Evolutionary conservation across 1,139 yeast genomes (phyloP), one percentile per base, ranked within the genome.

Genomic region (Yamadazyma triangularis): DNA sequence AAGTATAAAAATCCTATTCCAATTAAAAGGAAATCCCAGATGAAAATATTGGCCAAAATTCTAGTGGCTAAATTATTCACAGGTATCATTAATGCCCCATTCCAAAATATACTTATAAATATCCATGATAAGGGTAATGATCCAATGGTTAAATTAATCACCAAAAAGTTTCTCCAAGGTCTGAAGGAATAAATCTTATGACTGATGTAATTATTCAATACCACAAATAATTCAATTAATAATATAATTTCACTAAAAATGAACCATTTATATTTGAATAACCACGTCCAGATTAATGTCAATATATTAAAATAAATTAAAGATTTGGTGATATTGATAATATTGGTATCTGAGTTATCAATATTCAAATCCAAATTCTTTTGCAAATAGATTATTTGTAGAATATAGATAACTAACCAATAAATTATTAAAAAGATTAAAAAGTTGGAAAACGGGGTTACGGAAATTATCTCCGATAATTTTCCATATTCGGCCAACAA

Each of bases 41-140:
- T 74, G 40, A 82, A 64, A 15, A 83, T 56, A 54, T 85, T 84
- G 36, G 91, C 84, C 16, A 84, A 42, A 30, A 85, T 60, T 39
- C 93, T 67, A n/a, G 86, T 78, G 21, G 73, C 61, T 19, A 80
- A 55, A 24, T 74, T 64, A 50, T 75, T 79, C 44, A 77, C 69
- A 35, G 62, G 67, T 48, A 77, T 60, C 54, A 76, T 59, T 19
- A 79, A 80, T 3, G 94, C 89, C 23, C 94, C 93, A 48, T 82
- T 82, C 94, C 94, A 84, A 61, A 84, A 80, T 25, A 85, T 53
- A 16, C 77, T 80, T 50, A 77, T 81, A 40, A 82, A 53, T 24
- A 79, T 59, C 94, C 94, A 85, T 16, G 85, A 67, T 33, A 83
- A 56, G 20, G 95, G 93, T 47, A 83, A 46, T 1, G 89, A 86